A percentile compares a stretch with the other conserved stretches of the same genome.
phyloP scores from a whole-genome alignment of 192 early-diverging fungal species.

The Dimargaris cristalligena region DNA sequence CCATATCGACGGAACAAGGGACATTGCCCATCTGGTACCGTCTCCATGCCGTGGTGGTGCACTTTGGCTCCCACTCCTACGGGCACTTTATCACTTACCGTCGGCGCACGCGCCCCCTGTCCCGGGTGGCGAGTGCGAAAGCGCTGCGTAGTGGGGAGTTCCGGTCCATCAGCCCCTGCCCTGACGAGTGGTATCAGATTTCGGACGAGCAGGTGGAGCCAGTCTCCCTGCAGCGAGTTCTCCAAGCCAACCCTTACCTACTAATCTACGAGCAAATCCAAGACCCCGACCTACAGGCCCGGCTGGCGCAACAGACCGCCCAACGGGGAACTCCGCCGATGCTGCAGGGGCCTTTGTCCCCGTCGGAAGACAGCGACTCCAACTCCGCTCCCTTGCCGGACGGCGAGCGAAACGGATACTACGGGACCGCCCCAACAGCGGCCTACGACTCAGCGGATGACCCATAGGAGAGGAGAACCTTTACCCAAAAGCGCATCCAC shows the following conservation, averaged over 20 bases:
- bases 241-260: slow-evolving; percentile 57
- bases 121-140: slow-evolving; percentile 13
- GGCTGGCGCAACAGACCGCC: no score
- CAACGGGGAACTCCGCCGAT: no score
- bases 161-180: background rate
- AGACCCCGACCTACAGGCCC: no score
- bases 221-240: slow-evolving; percentile 34
- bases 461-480: no score
- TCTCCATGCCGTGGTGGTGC: slow-evolving; percentile 75
- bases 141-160: background rate
- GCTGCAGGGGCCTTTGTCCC: no score
- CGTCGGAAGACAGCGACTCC: no score
- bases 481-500: no score
- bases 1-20: slow-evolving; percentile 15
- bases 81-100: slow-evolving; percentile 94
- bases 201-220: slow-evolving; percentile 54
- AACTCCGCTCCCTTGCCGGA: no score
- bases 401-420: no score
- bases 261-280: slow-evolving; percentile 47
- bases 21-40: slow-evolving; percentile 32
- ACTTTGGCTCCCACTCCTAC: slow-evolving; percentile 75
- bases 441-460: no score
- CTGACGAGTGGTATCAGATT: slow-evolving; percentile 38
- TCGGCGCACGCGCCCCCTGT: slow-evolving; percentile 22
- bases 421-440: no score